Percentiles rank a stretch among this genome's conserved stretches.
phyloP scores from a whole-genome alignment of 192 early-diverging fungal species.

The Coemansia sp. region DNA sequence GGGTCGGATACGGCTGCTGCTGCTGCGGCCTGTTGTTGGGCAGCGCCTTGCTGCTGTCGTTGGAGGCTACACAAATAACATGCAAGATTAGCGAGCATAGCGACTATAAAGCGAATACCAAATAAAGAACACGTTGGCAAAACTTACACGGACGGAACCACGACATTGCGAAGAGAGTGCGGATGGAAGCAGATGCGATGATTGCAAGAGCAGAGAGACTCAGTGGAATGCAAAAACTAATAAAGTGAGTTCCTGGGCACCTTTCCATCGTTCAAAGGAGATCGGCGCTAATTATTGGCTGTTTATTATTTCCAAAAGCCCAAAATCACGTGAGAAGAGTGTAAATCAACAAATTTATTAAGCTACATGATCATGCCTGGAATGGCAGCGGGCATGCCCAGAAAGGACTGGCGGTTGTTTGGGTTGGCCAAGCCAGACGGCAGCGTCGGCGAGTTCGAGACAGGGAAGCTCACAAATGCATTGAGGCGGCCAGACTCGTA shows the following conservation, averaged over 20 bases:
- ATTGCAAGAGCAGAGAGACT: slow-evolving; percentile 1
- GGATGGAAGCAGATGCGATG: slow-evolving; percentile 1
- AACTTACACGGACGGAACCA: slow-evolving; percentile 54
- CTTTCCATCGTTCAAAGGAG: background rate
- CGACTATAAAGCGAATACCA: background rate
- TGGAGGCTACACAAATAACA: slow-evolving; percentile 21
- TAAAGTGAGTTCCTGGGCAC: slow-evolving; percentile 4
- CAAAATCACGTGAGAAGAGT: too few relatives aligned
- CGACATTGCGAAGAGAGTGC: slow-evolving; percentile 27
- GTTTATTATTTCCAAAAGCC: background rate
- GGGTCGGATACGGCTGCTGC: slow-evolving; percentile 18
- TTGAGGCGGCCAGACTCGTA: slow-evolving; percentile 51
- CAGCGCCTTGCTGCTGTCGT: slow-evolving; percentile 18
- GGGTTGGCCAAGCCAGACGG: slow-evolving; percentile 25
- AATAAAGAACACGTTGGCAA: background rate
- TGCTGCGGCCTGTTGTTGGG: slow-evolving; percentile 32
- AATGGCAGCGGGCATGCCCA: slow-evolving; percentile 11
- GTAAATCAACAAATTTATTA: too few relatives aligned
- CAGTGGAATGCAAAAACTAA: slow-evolving; percentile 1
- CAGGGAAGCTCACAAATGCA: slow-evolving; percentile 30
- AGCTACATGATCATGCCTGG: background rate
- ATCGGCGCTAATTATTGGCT: slow-evolving; percentile 10
- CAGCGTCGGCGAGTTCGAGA: slow-evolving; percentile 29
- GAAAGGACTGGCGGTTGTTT: slow-evolving; percentile 31
- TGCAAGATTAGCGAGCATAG: background rate